phyloP scores from a whole-genome alignment of 78 protist species.

The Pigoraptor vietnamica region DNA sequence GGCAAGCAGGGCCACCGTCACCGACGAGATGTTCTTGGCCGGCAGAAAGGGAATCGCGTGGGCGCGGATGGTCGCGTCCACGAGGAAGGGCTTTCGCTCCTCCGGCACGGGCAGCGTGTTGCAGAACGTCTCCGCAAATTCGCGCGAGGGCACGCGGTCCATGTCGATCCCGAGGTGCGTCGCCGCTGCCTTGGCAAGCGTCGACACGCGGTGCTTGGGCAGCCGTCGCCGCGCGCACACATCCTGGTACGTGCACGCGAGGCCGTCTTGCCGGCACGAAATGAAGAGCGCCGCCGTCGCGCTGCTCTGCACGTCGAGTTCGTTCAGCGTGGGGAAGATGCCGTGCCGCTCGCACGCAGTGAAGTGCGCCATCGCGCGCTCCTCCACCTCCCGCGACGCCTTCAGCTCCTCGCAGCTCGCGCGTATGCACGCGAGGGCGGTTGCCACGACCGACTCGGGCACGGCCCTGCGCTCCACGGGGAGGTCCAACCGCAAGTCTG shows the following conservation, averaged over 20 bases:
- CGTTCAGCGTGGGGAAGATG: neutral
- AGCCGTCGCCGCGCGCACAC: neutral
- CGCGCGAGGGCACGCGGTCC: neutral
- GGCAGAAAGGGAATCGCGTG: neutral
- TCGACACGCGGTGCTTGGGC: neutral
- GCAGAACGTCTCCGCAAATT: neutral
- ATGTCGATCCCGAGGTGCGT: neutral
- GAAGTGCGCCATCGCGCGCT: neutral
- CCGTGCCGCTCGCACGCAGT: neutral
- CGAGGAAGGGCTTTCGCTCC: neutral
- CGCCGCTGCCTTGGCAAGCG: neutral
- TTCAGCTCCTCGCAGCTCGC: neutral
- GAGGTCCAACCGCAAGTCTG: no score
- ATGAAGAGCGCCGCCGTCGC: neutral
- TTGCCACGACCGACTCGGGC: neutral
- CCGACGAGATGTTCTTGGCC: neutral
- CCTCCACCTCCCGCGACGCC: neutral
- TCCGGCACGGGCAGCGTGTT: neutral
- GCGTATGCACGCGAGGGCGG: neutral
- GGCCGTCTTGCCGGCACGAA: neutral
- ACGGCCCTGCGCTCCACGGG: no score
- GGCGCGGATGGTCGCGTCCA: neutral
- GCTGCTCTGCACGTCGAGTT: neutral
- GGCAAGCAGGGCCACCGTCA: neutral
- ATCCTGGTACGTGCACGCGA: neutral